Evolutionary conservation across 106 monocot species (phyloP).

Genomic region (Acanthochlamys bracteata): DNA sequence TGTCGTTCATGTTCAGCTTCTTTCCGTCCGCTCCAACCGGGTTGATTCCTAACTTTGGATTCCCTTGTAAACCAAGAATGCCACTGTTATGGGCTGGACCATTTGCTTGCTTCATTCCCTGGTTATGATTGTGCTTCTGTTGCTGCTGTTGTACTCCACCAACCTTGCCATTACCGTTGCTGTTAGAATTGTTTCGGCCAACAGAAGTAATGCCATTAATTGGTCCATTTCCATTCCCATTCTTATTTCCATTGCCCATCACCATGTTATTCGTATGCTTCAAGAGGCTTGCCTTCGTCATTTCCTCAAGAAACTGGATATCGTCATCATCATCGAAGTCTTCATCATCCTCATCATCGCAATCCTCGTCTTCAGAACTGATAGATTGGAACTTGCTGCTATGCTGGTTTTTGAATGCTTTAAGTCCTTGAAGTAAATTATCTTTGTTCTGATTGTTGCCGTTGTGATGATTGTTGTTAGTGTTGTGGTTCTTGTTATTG

Average conservation of each 20-base stretch:
- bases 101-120: slow-evolving; percentile 23
- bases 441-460: slow-evolving; percentile 27
- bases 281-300: slow-evolving; percentile 35
- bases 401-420: slow-evolving; percentile 61
- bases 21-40: background rate
- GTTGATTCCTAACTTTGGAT: background rate
- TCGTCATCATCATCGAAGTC: slow-evolving; percentile 33
- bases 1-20: slow-evolving; percentile 12
- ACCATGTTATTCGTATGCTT: slow-evolving; percentile 16
- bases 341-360: slow-evolving; percentile 29
- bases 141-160: slow-evolving; percentile 18
- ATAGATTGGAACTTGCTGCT: slow-evolving; percentile 27
- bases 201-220: slow-evolving; percentile 8
- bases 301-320: slow-evolving; percentile 25
- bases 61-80: background rate
- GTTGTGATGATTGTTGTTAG: slow-evolving; percentile 4
- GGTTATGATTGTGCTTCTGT: slow-evolving; percentile 22
- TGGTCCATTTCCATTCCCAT: slow-evolving; percentile 5
- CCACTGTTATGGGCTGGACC: slow-evolving; percentile 5
- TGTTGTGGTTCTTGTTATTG: slow-evolving; percentile 10
- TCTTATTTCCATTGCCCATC: slow-evolving; percentile 7
- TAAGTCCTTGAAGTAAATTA: slow-evolving; percentile 52
- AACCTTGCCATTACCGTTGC: background rate
- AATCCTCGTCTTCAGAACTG: slow-evolving; percentile 52
- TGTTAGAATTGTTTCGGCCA: too few species aligned